phyloP scores from a whole-genome alignment of 2,329 filamentous ascomycete species.

The Neonectria magnoliae region DNA sequence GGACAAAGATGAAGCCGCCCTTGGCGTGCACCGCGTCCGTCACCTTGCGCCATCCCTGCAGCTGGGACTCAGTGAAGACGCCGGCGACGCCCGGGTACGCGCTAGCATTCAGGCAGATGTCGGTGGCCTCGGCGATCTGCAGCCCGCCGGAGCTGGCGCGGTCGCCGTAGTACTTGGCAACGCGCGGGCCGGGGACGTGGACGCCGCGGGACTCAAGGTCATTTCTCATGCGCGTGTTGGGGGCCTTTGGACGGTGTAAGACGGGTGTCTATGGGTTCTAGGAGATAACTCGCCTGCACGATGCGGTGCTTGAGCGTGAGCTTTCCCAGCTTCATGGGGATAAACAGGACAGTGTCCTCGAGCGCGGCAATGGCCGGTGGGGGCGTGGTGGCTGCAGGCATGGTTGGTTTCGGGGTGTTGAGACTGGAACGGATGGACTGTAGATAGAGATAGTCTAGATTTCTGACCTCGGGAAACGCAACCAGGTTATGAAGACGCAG shows the following conservation, averaged over 20 bases:
- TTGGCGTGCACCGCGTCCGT: slow-evolving; percentile 43
- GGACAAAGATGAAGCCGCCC: slow-evolving; percentile 61
- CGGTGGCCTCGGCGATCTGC: slow-evolving; percentile 45
- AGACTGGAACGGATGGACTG: neutral
- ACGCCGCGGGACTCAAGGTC: slow-evolving; percentile 47
- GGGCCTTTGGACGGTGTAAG: slow-evolving; percentile 26
- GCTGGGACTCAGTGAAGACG: slow-evolving; percentile 43
- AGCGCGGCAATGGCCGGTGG: slow-evolving; percentile 32
- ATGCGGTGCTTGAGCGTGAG: slow-evolving; percentile 49
- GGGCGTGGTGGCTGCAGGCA: slow-evolving; percentile 33
- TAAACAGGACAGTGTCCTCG: slow-evolving; percentile 47
- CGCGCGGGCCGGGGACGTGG: slow-evolving; percentile 44
- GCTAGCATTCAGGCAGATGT: slow-evolving; percentile 43
- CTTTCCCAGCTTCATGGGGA: slow-evolving; percentile 47
- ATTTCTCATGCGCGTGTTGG: slow-evolving; percentile 37
- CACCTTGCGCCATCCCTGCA: slow-evolving; percentile 42
- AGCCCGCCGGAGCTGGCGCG: slow-evolving; percentile 48
- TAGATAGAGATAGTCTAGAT: slow-evolving; percentile 3
- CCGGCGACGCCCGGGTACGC: slow-evolving; percentile 44
- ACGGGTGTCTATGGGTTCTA: no score
- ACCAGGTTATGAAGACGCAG: slow-evolving; percentile 18
- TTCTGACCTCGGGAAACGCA: neutral
- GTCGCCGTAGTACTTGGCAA: slow-evolving; percentile 44
- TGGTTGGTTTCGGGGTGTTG: slow-evolving; percentile 10
- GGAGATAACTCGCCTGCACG: slow-evolving; percentile 43